Conservation (phyloP, 2,329 filamentous ascomycete species). For the Fusarium avenaceum region DNA sequence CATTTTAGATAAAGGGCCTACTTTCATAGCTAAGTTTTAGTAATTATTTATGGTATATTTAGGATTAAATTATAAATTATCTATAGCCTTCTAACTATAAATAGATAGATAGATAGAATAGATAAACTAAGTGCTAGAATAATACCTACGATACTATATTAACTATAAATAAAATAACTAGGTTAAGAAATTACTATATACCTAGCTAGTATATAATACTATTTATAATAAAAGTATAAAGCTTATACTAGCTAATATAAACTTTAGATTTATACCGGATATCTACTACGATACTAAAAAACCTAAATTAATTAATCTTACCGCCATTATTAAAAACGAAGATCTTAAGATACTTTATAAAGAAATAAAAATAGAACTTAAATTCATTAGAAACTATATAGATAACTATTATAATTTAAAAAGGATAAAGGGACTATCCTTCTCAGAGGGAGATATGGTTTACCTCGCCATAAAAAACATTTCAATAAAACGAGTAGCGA, state of each 20-base stretch:
- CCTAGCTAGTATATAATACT: neutral
- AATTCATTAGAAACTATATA: neutral
- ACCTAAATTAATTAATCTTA: neutral
- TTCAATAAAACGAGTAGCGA: conserved; percentile 24
- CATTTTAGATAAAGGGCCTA: neutral
- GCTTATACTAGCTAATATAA: neutral
- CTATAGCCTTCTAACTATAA: neutral
- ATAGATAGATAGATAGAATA: neutral
- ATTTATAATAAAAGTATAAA: neutral
- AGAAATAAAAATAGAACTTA: neutral
- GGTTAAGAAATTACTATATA: neutral
- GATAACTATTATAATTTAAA: neutral
- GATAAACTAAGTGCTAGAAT: neutral
- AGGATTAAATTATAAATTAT: neutral
- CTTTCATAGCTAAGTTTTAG: neutral
- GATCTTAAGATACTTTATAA: neutral
- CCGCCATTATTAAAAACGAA: neutral
- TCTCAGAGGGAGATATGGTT: conserved; percentile 20
- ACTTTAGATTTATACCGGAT: neutral
- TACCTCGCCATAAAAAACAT: conserved; percentile 36
- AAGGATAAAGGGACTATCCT: neutral
- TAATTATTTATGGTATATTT: neutral
- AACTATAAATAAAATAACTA: neutral
- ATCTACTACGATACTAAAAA: accelerated
- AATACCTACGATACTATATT: conserved; percentile 26